Conservation (phyloP, 805 yeast species). For the Candida pseudoglaebosa region DNA sequence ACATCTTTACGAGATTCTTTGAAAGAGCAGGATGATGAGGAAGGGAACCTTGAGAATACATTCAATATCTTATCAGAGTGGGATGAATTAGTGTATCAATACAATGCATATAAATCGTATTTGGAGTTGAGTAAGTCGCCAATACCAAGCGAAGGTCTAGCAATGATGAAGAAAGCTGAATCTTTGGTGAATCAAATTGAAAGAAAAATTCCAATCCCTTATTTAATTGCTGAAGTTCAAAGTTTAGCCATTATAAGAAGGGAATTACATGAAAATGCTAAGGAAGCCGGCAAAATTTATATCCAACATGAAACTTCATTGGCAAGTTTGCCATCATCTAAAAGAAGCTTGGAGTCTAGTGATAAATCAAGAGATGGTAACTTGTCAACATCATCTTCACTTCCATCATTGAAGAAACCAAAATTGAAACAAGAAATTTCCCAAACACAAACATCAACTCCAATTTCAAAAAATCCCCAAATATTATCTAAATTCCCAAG, state of each 20-base stretch:
- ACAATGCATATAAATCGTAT: conserved; percentile 21
- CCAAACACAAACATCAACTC: not conserved
- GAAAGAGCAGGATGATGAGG: conserved; percentile 7
- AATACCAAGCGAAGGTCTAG: conserved; percentile 8
- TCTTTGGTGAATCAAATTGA: conserved; percentile 16
- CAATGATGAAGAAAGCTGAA: conserved; percentile 14
- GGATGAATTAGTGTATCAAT: conserved; percentile 25
- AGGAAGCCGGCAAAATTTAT: conserved; percentile 28
- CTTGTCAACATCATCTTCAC: not conserved
- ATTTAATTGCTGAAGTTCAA: conserved; percentile 17
- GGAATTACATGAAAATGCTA: conserved; percentile 25
- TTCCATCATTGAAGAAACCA: not conserved
- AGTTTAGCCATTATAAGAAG: conserved; percentile 26
- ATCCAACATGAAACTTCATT: conserved; percentile 9
- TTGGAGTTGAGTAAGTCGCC: conserved; percentile 16
- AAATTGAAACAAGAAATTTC: not conserved
- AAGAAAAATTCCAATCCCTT: conserved; percentile 19
- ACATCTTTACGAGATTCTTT: conserved; percentile 12
- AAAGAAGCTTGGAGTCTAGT: not conserved
- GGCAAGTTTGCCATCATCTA: not conserved
- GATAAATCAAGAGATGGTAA: not conserved
- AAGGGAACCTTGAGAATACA: conserved; percentile 10
- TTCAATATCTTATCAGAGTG: conserved; percentile 19
- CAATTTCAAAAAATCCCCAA: not conserved
- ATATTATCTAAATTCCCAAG: not conserved